phyloP scores from a whole-genome alignment of 768 basidiomycete genomes.

The Cubamyces sp. region DNA sequence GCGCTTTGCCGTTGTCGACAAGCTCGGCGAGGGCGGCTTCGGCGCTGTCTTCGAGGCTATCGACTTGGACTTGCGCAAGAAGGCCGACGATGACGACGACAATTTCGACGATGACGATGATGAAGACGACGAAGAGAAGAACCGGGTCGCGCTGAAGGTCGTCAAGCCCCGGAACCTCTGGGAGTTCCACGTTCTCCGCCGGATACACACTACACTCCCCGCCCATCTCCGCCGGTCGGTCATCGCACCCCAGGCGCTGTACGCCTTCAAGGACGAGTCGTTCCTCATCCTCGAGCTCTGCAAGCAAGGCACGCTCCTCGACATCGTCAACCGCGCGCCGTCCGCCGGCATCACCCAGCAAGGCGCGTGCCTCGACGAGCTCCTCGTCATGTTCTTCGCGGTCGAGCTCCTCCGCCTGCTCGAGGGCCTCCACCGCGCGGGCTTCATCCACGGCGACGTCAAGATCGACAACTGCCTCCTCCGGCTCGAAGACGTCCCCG shows the following conservation, averaged over 20 bases:
- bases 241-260: slow-evolving; percentile 77
- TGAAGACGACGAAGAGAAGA: slow-evolving; percentile 55
- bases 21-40: slow-evolving; percentile 96
- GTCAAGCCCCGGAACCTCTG: slow-evolving; percentile 88
- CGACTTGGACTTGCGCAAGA: slow-evolving; percentile 48
- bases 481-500: slow-evolving; percentile 82
- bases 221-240: slow-evolving; percentile 64
- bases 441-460: slow-evolving; percentile 96
- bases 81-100: slow-evolving; percentile 47
- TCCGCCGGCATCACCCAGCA: slow-evolving; percentile 77
- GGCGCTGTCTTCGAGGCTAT: slow-evolving; percentile 92
- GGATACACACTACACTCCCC: slow-evolving; percentile 73
- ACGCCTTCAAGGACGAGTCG: slow-evolving; percentile 87
- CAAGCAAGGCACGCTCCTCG: slow-evolving; percentile 89
- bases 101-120: slow-evolving; percentile 52
- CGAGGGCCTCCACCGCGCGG: slow-evolving; percentile 77
- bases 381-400: slow-evolving; percentile 93
- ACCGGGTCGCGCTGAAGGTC: slow-evolving; percentile 85
- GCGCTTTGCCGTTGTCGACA: slow-evolving; percentile 74
- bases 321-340: slow-evolving; percentile 85
- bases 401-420: slow-evolving; percentile 85
- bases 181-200: slow-evolving; percentile 88
- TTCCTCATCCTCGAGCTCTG: slow-evolving; percentile 88
- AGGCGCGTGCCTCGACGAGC: slow-evolving; percentile 85
- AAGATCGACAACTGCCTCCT: slow-evolving; percentile 99